A percentile compares a stretch with the other conserved stretches of the same genome.
phyloP scores from a whole-genome alignment of 208 protist genomes.

The Herpetomonas tarakana region DNA sequence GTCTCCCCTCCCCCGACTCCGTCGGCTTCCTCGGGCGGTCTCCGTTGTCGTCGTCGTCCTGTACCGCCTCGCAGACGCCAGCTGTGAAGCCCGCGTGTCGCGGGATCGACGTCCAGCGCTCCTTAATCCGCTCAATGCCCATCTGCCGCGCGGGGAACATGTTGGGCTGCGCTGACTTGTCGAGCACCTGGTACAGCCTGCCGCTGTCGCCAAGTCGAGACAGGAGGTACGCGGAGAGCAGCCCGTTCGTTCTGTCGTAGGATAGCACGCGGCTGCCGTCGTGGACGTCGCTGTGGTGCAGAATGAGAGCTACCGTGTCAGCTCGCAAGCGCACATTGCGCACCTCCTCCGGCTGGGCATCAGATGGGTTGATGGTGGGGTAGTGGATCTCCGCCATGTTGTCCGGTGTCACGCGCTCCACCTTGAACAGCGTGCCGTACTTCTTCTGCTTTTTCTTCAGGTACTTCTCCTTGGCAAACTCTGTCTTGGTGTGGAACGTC shows the following conservation, averaged over 20 bases:
- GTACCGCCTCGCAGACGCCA: slow-evolving; percentile 25
- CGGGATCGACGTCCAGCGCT: slow-evolving; percentile 85
- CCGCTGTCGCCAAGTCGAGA: slow-evolving; percentile 67
- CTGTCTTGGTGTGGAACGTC: slow-evolving; percentile 87
- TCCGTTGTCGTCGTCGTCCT: slow-evolving; percentile 19
- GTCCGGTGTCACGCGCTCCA: slow-evolving; percentile 71
- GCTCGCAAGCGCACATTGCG: slow-evolving; percentile 65
- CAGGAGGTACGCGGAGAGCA: slow-evolving; percentile 67
- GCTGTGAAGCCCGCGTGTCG: slow-evolving; percentile 67
- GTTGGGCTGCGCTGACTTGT: slow-evolving; percentile 76
- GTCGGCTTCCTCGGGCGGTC: background rate
- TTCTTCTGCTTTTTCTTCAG: slow-evolving; percentile 90
- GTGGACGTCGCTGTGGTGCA: slow-evolving; percentile 85
- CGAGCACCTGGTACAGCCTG: slow-evolving; percentile 76
- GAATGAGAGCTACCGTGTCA: slow-evolving; percentile 82
- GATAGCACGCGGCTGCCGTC: slow-evolving; percentile 68
- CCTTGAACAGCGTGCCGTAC: slow-evolving; percentile 83
- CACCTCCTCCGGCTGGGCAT: slow-evolving; percentile 57
- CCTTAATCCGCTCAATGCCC: slow-evolving; percentile 49
- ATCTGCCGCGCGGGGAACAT: slow-evolving; percentile 52
- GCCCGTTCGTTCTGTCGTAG: slow-evolving; percentile 84
- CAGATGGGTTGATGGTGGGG: slow-evolving; percentile 77
- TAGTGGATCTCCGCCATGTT: slow-evolving; percentile 74
- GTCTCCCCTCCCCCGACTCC: slow-evolving; percentile 5
- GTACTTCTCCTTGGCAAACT: slow-evolving; percentile 92